phyloP scores from a whole-genome alignment of 768 basidiomycete genomes.

The Leccinum truebloodii region DNA sequence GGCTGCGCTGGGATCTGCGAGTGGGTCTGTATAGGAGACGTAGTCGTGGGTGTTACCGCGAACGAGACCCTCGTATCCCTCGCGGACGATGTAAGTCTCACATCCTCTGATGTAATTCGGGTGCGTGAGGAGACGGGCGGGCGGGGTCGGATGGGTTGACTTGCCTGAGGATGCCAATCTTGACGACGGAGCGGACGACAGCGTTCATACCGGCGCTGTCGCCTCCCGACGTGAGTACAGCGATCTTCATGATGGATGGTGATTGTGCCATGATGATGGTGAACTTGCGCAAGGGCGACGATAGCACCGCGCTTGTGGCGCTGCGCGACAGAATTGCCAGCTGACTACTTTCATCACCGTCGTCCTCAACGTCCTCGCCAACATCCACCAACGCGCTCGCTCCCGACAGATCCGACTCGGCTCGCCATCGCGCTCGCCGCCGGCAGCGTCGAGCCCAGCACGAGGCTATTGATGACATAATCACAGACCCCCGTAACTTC shows the following conservation, averaged over 20 bases:
- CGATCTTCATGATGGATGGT: slow-evolving; percentile 79
- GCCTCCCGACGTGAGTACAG: slow-evolving; percentile 93
- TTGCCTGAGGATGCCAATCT: slow-evolving; percentile 87
- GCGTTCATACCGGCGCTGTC: slow-evolving; percentile 99
- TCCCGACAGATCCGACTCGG: background rate
- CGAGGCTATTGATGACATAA: slow-evolving; percentile 16
- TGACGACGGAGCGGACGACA: slow-evolving; percentile 90
- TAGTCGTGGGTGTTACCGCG: slow-evolving; percentile 63
- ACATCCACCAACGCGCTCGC: background rate
- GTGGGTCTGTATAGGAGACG: slow-evolving; percentile 26
- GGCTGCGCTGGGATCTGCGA: slow-evolving; percentile 28
- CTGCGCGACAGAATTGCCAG: background rate
- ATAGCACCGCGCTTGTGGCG: background rate
- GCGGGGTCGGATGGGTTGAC: slow-evolving; percentile 21
- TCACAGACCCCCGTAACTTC: background rate
- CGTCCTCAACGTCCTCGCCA: background rate
- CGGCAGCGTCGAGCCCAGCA: background rate
- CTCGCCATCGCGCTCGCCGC: background rate
- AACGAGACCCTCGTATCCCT: slow-evolving; percentile 98
- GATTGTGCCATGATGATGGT: background rate
- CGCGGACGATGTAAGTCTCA: slow-evolving; percentile 94
- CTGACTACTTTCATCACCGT: background rate
- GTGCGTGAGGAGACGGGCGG: background rate
- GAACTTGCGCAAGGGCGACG: background rate
- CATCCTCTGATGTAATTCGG: slow-evolving; percentile 66